Evolutionary conservation across 805 yeast species (phyloP), one percentile per base, ranked within the genome.

Genomic region (Debaryomyces prosopidis): DNA sequence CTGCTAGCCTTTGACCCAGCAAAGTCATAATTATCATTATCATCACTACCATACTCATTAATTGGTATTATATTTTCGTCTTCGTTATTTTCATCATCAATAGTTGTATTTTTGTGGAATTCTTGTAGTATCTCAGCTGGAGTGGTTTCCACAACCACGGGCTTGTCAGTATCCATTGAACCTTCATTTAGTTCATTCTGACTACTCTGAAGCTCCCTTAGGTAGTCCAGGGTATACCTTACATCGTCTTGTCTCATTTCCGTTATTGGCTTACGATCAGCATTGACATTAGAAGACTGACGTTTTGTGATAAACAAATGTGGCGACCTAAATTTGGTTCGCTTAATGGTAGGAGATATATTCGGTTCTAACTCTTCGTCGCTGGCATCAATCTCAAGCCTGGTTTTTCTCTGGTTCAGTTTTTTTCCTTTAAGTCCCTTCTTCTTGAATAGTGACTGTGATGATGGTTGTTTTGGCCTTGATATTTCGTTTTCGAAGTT

Each of bases 301-400:
- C 33, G 2, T 14, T 30, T 30, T 9, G 14, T 14, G 12, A 30
- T 11, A 30, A 30, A 30, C 4, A 7, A n/a, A 14, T 30, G 33
- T 12, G 33, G 16, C 11, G 33, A n/a, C 33, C 11, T 30, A 30
- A 30, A 30, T 30, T 30, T 30, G 3, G 33, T n/a, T 11, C 16
- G 7, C 9, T 14, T 30, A 14, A 14, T 14, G 16, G 2, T 14
- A 3, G 16, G 33, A n/a, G 11, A 30, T 6, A 11, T 30, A 6
- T 30, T 30, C 26, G 2, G 26, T 27, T 43, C 42, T 11, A 31
- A 30, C 17, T 48, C 48, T 36, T 49, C 53, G 16, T 49, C 58
- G 5, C 58, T 60, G 12, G 65, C 66, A 31, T 61, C 62, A 18
- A 42, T 42, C 5, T 40, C 40, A 15, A 36, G 19, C 20, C 31